Evolutionary conservation across 1,139 yeast species (phyloP), one percentile per base, ranked within the genome.

Genomic region (Geotrichum fermentans): DNA sequence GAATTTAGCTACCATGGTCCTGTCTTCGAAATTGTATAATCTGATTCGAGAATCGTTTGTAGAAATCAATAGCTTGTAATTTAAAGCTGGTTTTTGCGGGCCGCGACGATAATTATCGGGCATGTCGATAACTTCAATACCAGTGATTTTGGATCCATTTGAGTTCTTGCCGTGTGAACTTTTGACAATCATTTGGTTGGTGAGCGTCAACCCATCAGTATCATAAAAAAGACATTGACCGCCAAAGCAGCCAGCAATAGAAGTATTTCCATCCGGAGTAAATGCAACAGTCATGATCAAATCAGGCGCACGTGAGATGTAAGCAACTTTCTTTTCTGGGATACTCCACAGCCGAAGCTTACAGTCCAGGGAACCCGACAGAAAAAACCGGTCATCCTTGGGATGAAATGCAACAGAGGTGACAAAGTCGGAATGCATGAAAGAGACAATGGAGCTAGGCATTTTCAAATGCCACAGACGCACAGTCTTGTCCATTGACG

Each of bases 391-490:
- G 62, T 90, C 97, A 67, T 90, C 97, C 1, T 71, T 72, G 1
- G 95, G 95, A 60, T 88, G 96, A 64, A 90, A 90, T 47, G 77
- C 78, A 4, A 86, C 87, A n/a, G 85, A 73, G 0, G 96, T 85
- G 4, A 88, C 96, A 65, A 87, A 84, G 65, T 88, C 96, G 29
- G 80, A 77, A 61, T 88, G 94, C 24, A 68, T 65, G 61, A 86
- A 89, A 1, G 82, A 73, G 47, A 83, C 77, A 29, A 90, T 69
- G 51, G 88, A 80, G 16, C 72, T 74, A 1, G 68, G 69, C 44
- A 90, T 72, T 42, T 85, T 87, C 11, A 83, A 76, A 64, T 90
- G 95, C 97, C 97, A 90, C 43, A 90, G 68, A 53, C 79, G 77
- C 1, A 82, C 95, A 0, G 95, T 83, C 56, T 79, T 78, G 66